These are phyloP conservation scores for Plasmodium fragile DNA, from an alignment of 169 alveolate genomes.

Conservation along the genomic window DNA sequence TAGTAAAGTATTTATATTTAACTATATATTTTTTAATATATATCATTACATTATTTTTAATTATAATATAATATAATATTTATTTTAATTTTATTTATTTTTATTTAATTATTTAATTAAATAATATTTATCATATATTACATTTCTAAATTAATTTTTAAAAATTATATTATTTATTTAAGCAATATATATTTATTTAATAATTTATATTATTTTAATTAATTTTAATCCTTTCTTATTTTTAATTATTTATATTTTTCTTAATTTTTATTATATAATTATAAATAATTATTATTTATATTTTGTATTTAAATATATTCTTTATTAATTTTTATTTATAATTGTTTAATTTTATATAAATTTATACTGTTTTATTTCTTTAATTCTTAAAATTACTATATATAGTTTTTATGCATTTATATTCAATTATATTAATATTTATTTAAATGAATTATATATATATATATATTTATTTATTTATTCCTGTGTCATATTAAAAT, in stretches of 20 bases:
- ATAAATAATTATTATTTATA: neutral
- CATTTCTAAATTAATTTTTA: too few relatives aligned
- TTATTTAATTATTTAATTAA: too few relatives aligned
- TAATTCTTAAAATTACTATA: too few relatives aligned
- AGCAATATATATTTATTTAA: too few relatives aligned
- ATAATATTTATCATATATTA: too few relatives aligned
- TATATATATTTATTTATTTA: neutral
- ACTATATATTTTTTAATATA: too few relatives aligned
- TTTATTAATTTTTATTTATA: neutral
- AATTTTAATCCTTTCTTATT: neutral
- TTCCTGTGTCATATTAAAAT: neutral
- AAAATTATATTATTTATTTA: too few relatives aligned
- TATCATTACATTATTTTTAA: too few relatives aligned
- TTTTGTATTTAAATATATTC: neutral
- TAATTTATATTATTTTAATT: too few relatives aligned
- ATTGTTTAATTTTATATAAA: neutral
- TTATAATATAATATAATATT: too few relatives aligned
- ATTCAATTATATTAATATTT: neutral
- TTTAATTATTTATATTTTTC: neutral
- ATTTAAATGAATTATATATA: neutral
- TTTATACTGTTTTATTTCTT: neutral
- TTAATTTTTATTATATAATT: neutral
- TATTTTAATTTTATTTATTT: too few relatives aligned
- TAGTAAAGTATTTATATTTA: too few relatives aligned
- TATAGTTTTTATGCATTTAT: neutral